A percentile compares a stretch with the other conserved stretches of the same genome.
phyloP scores from a whole-genome alignment of 1,284 basidiomycete genomes.

The Cryptococcus sp. region DNA sequence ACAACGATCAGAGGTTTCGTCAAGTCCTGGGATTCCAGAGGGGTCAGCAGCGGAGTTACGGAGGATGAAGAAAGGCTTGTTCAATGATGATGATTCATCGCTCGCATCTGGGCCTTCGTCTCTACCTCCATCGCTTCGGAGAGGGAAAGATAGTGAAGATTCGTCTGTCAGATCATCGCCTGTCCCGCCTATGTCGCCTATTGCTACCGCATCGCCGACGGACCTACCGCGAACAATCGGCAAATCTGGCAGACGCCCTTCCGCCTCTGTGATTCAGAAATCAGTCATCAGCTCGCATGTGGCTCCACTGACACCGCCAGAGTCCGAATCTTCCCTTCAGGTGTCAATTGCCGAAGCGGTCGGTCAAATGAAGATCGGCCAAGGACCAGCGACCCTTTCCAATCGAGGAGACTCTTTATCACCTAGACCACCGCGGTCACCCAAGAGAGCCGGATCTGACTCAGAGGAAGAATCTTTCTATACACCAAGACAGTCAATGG shows the following conservation, averaged over 20 bases:
- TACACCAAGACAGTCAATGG: slow-evolving; percentile 20
- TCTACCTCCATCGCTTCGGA: slow-evolving; percentile 4
- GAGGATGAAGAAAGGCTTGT: background rate
- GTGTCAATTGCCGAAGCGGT: no score
- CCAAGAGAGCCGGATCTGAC: slow-evolving; percentile 11
- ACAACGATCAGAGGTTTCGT: background rate
- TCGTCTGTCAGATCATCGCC: slow-evolving; percentile 23
- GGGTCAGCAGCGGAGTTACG: background rate
- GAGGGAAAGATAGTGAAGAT: slow-evolving; percentile 11
- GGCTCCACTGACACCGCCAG: slow-evolving; percentile 10
- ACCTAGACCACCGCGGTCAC: no score
- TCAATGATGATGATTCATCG: slow-evolving; percentile 7
- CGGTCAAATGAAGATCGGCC: no score
- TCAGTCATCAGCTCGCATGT: background rate
- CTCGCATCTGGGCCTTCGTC: slow-evolving; percentile 6
- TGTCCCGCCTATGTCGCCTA: slow-evolving; percentile 11
- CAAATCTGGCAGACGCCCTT: slow-evolving; percentile 1
- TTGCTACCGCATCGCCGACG: no score
- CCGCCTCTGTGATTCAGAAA: slow-evolving; percentile 5
- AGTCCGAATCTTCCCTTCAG: slow-evolving; percentile 1
- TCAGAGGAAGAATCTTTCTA: slow-evolving; percentile 22
- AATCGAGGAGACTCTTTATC: no score
- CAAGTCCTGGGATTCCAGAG: background rate
- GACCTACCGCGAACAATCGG: no score
- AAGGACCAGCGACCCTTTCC: no score